phyloP scores from a whole-genome alignment of 2,329 filamentous ascomycete genomes.

The Cyphellophora europaea region DNA sequence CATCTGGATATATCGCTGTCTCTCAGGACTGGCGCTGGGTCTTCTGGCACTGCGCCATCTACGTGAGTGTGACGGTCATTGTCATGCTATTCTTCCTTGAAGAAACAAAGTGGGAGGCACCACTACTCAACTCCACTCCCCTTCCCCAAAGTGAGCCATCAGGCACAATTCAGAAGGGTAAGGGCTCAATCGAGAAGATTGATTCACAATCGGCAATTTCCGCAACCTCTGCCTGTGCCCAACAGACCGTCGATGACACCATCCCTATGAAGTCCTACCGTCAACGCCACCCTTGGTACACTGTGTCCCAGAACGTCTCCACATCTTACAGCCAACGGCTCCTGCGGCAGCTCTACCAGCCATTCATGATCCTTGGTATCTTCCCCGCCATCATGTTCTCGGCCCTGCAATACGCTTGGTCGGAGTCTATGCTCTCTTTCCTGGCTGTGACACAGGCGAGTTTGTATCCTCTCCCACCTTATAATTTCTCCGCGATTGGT shows the following conservation, averaged over 20 bases:
- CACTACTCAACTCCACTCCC: constrained; percentile 19
- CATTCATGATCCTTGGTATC: constrained; percentile 20
- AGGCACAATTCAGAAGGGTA: constrained; percentile 5
- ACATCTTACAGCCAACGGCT: constrained; percentile 16
- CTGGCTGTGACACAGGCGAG: constrained; percentile 22
- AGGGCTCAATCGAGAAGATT: constrained; percentile 5
- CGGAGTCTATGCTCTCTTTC: constrained; percentile 7
- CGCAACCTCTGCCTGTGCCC: too few species aligned
- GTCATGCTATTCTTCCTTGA: constrained; percentile 36
- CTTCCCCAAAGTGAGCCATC: constrained; percentile 9
- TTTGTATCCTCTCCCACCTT: constrained; percentile 26
- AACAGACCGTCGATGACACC: constrained; percentile 14
- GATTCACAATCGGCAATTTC: constrained; percentile 7
- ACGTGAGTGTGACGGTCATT: constrained; percentile 29
- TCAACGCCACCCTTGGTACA: constrained; percentile 16
- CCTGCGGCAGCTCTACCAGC: constrained; percentile 20
- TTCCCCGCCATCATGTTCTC: constrained; percentile 25
- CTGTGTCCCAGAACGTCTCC: not conserved
- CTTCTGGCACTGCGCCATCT: constrained; percentile 38
- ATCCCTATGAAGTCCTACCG: constrained; percentile 22
- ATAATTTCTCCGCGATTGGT: constrained; percentile 23
- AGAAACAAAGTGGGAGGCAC: constrained; percentile 27
- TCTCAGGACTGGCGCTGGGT: constrained; percentile 42
- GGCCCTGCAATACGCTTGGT: constrained; percentile 17
- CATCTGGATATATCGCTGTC: constrained; percentile 24